These are phyloP conservation scores for Paraphaeosphaeria minitans DNA, from an alignment of 2,329 filamentous ascomycete species.

Conservation along the genomic window DNA sequence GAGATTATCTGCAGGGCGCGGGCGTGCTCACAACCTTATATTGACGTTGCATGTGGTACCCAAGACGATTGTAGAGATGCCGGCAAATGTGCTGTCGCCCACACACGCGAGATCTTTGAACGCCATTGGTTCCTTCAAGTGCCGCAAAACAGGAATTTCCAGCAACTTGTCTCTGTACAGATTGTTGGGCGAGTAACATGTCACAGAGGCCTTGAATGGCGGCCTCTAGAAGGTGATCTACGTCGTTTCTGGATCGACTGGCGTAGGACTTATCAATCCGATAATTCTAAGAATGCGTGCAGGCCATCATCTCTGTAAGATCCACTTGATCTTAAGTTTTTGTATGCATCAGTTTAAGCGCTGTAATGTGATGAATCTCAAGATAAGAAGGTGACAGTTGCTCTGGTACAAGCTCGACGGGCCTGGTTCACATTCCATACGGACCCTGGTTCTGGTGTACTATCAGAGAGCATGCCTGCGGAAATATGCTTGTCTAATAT, in stretches of 20 bases:
- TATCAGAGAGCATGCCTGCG: too few species aligned
- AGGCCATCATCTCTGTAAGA: background rate
- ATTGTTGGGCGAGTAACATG: background rate
- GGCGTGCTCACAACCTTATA: background rate
- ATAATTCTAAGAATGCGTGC: background rate
- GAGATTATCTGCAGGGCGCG: slow-evolving; percentile 2
- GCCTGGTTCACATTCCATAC: too few species aligned
- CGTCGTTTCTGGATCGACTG: background rate
- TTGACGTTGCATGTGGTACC: slow-evolving; percentile 4
- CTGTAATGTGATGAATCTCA: background rate
- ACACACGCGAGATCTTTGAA: background rate
- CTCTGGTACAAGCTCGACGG: too few species aligned
- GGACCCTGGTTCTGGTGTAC: too few species aligned
- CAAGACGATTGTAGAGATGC: background rate
- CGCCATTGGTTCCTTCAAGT: background rate
- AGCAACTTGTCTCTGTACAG: background rate
- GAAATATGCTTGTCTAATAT: too few species aligned
- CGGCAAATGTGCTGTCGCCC: slow-evolving; percentile 3
- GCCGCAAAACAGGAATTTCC: background rate
- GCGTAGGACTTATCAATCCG: background rate
- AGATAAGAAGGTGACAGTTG: background rate
- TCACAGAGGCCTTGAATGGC: background rate
- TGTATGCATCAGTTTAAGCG: too few species aligned
- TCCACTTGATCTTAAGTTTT: background rate
- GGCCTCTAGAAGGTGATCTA: background rate